Base-by-base conservation (phyloP, 768 basidiomycete species). In the Boletales sp. region DNA sequence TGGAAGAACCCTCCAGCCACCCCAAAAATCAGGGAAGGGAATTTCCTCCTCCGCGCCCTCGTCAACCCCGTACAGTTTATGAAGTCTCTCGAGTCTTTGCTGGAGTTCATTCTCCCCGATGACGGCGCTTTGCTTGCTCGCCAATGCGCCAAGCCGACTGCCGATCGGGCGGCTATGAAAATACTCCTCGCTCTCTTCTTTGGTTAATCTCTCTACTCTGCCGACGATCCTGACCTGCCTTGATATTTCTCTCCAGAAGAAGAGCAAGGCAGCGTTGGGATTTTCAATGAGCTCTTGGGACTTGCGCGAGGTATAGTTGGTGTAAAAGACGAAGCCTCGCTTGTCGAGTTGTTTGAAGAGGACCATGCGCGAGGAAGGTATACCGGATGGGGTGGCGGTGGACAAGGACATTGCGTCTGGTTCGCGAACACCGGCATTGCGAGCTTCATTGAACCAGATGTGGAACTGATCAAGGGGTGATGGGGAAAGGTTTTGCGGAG, bases 221-320 rank as follows among this genome's bases (percentile, higher is more conserved):
- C 97, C 97, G 6, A 94, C 76, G 15, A 95, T 83, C 55, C 95
- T 77, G 11, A 98, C 86, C 55, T 84, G 85, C 46, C 84, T 77
- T 50, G 84, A 80, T 12, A 92, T 74, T 65, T 94, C 92, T 45
- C 81, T 72, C 97, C 95, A 98, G 73, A 94, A 97, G 61, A 97
- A 90, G 10, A 85, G 84, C 17, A 95, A 72, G 1, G 90, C 83
- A 5, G 87, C 93, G 64, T 84, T 74, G 0, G 90, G 90, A 63
- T 94, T 94, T 35, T 72, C 77, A 7, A 69, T 50, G 27, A 98
- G 77, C 66, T 98, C 97, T 37, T 70, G 64, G 4, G 91, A 93
- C 72, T 98, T 99, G 56, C 94, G 82, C 11, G 93, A 95, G 36
- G 83, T 80, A 73, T 98, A 98, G 71, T 99, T 99, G 30, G 95